These are phyloP conservation scores for Chaetomidium leptoderma DNA, from an alignment of 495 filamentous ascomycete genomes.

Conservation along the genomic window DNA sequence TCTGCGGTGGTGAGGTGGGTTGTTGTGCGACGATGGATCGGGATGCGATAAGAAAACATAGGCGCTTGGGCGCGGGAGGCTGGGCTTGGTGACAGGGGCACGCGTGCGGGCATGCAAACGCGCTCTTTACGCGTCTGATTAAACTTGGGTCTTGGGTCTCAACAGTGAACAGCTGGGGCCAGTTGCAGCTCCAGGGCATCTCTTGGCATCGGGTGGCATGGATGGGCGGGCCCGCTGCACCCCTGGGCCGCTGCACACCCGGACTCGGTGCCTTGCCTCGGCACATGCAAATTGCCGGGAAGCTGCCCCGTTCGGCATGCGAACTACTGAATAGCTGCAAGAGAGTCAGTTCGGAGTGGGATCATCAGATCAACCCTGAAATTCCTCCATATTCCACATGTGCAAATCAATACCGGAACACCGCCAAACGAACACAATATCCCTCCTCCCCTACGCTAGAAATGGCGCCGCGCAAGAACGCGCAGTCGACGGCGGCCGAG, in stretches of 20 bases:
- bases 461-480: conserved; percentile 64
- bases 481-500: conserved; percentile 65
- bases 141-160: conserved; percentile 7
- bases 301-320: conserved; percentile 10
- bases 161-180: conserved; percentile 10
- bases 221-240: not conserved
- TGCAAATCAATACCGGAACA: not conserved
- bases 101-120: conserved; percentile 24
- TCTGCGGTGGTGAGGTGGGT: not conserved
- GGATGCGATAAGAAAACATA: conserved; percentile 11
- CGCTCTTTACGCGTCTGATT: conserved; percentile 27
- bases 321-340: too few species aligned
- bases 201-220: not conserved
- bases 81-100: conserved; percentile 20
- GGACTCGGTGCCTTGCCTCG: conserved; percentile 27
- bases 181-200: conserved; percentile 15
- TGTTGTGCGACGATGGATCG: conserved; percentile 1
- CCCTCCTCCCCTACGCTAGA: too few species aligned
- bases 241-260: not conserved
- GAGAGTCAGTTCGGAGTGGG: too few species aligned
- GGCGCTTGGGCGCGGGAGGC: conserved; percentile 19
- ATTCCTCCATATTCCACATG: too few species aligned
- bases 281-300: conserved; percentile 35
- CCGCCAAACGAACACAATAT: not conserved
- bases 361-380: too few species aligned